Base-by-base conservation (phyloP, 2,329 filamentous ascomycete genomes). In the Fusarium musae region DNA sequence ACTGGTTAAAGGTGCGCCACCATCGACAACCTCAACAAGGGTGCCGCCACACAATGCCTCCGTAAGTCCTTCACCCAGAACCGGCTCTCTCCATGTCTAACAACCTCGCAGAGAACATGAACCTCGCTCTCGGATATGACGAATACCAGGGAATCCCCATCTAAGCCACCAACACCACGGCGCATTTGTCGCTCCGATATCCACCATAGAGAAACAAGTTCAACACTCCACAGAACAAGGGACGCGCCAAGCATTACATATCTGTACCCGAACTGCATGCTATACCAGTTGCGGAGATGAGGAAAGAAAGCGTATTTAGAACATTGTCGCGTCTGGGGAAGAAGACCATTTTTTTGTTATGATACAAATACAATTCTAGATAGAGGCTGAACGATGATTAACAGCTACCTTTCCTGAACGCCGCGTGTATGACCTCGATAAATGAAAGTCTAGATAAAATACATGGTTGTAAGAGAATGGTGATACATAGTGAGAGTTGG, bases 141-240 rank as follows among this genome's bases (percentile, higher is more conserved):
- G 94, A 97, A 84, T 97, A 94, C 79, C 93, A 97, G 80, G 94
- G 94, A 44, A 97, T 97, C 75, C 94, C 94, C 28, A 26, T 60
- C 40, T 47, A 58, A 58, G 50, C 30, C 30, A 26, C 15, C 5
- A 49, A 9, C 13, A 28, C 4, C 21, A 23, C 16, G 52, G 37
- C 37, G 28, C 23, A 37, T 50, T 23, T 19, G 23, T 59, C 30
- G 19, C 36, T 56, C 39, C 28, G 23, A 57, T 28, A 43, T 43
- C 32, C 37, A 37, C 19, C 23, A 36, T 8, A 36, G 12, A 50
- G 23, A 26, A 13, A 13, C 9, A 53, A 32, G 34, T 37, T 32
- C 36, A 40, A n/a, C n/a, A 21, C 36, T n/a, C 19, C 23, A n/a
- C 26, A 42, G 26, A 37, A 7, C 9, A 56, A 43, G 49, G 15